Evolutionary conservation across 345 rosid genomes (phyloP).

Genomic region (Linum trigynum): DNA sequence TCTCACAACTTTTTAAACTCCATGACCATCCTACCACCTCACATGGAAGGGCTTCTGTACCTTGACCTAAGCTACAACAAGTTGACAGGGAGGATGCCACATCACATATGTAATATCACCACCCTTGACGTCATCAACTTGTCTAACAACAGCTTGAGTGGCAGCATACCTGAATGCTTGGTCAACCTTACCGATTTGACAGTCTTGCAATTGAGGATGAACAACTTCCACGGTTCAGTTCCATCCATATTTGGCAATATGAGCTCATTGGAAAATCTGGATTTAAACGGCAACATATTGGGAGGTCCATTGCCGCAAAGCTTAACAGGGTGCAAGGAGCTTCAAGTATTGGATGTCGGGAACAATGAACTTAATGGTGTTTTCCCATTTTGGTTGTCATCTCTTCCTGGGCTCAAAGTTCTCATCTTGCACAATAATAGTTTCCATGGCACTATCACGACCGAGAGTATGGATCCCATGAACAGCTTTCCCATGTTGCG

Average conservation of each 20-base stretch:
- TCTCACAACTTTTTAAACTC: too few species aligned
- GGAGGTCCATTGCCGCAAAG: slow-evolving; percentile 11
- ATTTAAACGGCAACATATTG: slow-evolving; percentile 12
- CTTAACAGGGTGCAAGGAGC: too few species aligned
- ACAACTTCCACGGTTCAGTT: slow-evolving; percentile 18
- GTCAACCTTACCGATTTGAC: slow-evolving; percentile 8
- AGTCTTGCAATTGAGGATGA: slow-evolving; percentile 6
- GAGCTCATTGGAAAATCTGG: slow-evolving; percentile 8
- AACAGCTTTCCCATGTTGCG: slow-evolving; percentile 3
- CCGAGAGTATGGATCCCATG: not conserved
- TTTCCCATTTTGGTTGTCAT: slow-evolving; percentile 13
- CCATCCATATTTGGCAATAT: slow-evolving; percentile 4
- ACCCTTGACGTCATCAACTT: not conserved
- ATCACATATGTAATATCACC: slow-evolving; percentile 8
- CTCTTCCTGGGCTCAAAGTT: slow-evolving; percentile 5
- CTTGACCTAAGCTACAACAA: not conserved
- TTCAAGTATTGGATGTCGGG: too few species aligned
- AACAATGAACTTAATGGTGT: too few species aligned
- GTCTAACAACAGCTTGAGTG: too few species aligned
- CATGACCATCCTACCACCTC: too few species aligned
- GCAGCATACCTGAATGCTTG: slow-evolving; percentile 18
- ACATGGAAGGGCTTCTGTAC: not conserved
- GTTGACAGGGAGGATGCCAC: slow-evolving; percentile 10
- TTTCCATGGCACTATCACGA: slow-evolving; percentile 4
- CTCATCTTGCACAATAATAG: slow-evolving; percentile 5